Evolutionary conservation across 805 yeast genomes (phyloP).

Genomic region (Myxozyma neglecta): DNA sequence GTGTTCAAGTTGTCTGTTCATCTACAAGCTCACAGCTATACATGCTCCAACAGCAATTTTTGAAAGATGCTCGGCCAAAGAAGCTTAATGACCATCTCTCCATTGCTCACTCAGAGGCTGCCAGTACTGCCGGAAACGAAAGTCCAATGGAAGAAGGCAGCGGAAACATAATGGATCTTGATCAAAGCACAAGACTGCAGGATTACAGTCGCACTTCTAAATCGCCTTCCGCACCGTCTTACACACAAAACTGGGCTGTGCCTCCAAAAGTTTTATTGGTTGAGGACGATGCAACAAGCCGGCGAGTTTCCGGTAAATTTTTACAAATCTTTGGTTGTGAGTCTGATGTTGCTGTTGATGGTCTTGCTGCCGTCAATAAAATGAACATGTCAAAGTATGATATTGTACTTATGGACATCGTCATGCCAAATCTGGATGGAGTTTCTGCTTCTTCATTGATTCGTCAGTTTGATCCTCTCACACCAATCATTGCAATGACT

Average conservation of each 20-base stretch:
- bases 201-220: constrained; percentile 23
- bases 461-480: constrained; percentile 74
- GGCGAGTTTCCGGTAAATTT: constrained; percentile 79
- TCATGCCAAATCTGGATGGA: constrained; percentile 60
- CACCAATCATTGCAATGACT: constrained; percentile 94
- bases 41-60: constrained; percentile 30
- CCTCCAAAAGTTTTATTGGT: constrained; percentile 55
- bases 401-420: constrained; percentile 57
- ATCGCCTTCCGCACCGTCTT: constrained; percentile 20
- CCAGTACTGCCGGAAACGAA: constrained; percentile 19
- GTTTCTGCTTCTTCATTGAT: constrained; percentile 87
- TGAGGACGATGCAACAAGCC: constrained; percentile 62
- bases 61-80: constrained; percentile 25
- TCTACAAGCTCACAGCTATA: constrained; percentile 30
- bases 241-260: constrained; percentile 34
- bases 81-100: constrained; percentile 14
- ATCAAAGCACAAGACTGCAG: constrained; percentile 4
- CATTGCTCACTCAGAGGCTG: constrained; percentile 8
- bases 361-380: constrained; percentile 80
- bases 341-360: constrained; percentile 91
- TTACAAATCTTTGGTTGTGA: constrained; percentile 85
- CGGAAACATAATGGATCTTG: constrained; percentile 13
- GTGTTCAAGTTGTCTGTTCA: constrained; percentile 27
- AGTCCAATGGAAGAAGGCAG: constrained; percentile 18
- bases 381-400: constrained; percentile 65